Conservation (phyloP, 495 filamentous ascomycete species). For the Penicillium mononematosum region DNA sequence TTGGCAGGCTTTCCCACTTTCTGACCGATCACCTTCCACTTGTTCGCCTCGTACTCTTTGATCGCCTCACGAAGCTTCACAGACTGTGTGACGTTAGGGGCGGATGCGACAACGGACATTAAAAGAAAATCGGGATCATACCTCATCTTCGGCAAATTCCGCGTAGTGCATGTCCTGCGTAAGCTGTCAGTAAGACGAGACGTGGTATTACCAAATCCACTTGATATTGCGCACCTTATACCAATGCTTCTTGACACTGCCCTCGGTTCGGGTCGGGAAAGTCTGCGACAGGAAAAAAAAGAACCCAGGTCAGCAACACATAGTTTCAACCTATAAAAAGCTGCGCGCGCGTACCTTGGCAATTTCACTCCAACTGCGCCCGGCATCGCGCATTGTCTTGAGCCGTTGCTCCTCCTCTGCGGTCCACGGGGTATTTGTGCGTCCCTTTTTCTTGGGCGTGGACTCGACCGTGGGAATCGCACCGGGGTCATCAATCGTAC, state of each 20-base stretch:
- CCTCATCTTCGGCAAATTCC: conserved; percentile 97
- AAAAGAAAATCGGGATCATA: conserved; percentile 42
- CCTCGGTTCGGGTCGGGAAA: conserved; percentile 90
- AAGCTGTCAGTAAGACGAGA: conserved; percentile 26
- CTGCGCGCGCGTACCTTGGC: conserved; percentile 66
- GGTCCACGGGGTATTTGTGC: conserved; percentile 98
- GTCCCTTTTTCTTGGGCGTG: conserved; percentile 79
- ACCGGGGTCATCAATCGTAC: conserved; percentile 33
- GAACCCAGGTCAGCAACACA: conserved; percentile 17
- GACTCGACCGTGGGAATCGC: conserved; percentile 38
- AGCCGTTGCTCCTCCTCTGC: conserved; percentile 88
- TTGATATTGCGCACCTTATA: conserved; percentile 70
- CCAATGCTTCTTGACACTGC: conserved; percentile 99
- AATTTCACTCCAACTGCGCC: conserved; percentile 95
- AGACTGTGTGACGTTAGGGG: conserved; percentile 57
- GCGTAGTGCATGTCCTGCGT: conserved; percentile 96
- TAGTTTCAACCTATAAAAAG: not conserved
- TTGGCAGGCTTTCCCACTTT: conserved; percentile 99
- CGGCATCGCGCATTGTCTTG: conserved; percentile 89
- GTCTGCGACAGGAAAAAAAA: conserved; percentile 55
- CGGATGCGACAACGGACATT: conserved; percentile 13
- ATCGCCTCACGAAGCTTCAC: conserved; percentile 86
- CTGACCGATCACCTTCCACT: conserved; percentile 94
- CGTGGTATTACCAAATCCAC: conserved; percentile 5
- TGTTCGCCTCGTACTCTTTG: conserved; percentile 97